Base-by-base conservation (phyloP, 2,329 filamentous ascomycete species). In the Colletotrichum lupini region DNA sequence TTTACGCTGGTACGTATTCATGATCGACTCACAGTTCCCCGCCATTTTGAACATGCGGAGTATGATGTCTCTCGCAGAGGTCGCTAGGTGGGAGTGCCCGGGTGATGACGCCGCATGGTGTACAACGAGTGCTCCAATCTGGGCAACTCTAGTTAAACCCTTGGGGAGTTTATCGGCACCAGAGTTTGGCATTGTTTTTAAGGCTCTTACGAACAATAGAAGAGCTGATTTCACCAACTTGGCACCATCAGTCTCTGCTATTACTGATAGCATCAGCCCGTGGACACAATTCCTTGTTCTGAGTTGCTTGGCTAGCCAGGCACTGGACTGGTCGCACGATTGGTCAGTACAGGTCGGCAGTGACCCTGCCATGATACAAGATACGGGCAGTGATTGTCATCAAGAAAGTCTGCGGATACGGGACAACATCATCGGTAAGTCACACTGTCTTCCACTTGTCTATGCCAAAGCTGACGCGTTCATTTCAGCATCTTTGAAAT, bases 1-100 rank as follows among this genome's bases (percentile, higher is more conserved):
- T 5, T n/a, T 70, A 46, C 24, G 61, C 16, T 71, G 68, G 68
- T 71, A 59, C 22, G 68, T 71, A 11, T 71, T 67, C 62, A 60
- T 67, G 62, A 28, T 71, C 3, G 68, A 71, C 26, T 55, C 37
- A 12, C 68, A 71, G 46, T 71, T 71, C 11, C 62, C 68, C 3
- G 55, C 30, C 32, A 49, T 67, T 6, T 22, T 71, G 53, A 67
- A 71, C 53, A 46, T 71, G 62, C 59, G 62, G 19, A 32, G 62
- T 3, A 71, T 56, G 55, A 55, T 71, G n/a, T 71, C 55, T 8
- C 35, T 46, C 19, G 37, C 62, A 8, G 68, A 71, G 30, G 35
- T 67, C 3, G 30, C 35, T 42, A 53, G 42, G 19, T 71, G 68
- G 68, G n/a, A 67, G 5, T 59, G 37, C 26, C 68, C 68, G 8